These are phyloP conservation scores for Sclerospora graminicola DNA, from an alignment of 352 stramenopile genomes.

Conservation along the genomic window DNA sequence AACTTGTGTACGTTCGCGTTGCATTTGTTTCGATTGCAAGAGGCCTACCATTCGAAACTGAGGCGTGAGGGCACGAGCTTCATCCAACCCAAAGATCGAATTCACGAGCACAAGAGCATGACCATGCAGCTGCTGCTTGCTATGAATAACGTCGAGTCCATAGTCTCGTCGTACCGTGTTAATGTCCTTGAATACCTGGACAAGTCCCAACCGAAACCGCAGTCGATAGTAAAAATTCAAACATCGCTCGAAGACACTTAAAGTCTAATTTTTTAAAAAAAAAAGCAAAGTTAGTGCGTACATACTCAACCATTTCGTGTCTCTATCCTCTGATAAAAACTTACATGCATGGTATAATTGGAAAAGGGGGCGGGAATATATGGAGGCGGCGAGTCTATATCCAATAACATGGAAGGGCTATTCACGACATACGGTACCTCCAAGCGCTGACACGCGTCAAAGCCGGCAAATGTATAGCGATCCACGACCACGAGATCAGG, in stretches of 20 bases:
- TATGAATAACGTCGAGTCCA: constrained; percentile 33
- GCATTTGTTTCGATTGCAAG: constrained; percentile 28
- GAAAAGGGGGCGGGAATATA: constrained; percentile 79
- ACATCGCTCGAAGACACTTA: constrained; percentile 67
- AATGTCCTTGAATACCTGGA: constrained; percentile 54
- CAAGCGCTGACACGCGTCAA: constrained; percentile 54
- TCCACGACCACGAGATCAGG: constrained; percentile 67
- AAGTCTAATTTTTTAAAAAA: constrained; percentile 25
- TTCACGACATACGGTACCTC: constrained; percentile 74
- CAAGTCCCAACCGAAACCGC: constrained; percentile 53
- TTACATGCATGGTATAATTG: constrained; percentile 68
- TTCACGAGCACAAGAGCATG: constrained; percentile 68
- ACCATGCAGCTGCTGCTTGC: constrained; percentile 45
- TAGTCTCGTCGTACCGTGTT: constrained; percentile 45
- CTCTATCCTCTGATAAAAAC: background rate
- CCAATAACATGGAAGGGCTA: constrained; percentile 66
- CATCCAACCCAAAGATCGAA: constrained; percentile 76
- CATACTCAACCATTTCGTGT: background rate
- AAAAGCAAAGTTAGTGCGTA: constrained; percentile 6
- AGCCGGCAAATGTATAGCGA: constrained; percentile 72
- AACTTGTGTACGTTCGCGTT: constrained; percentile 10
- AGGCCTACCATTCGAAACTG: constrained; percentile 72
- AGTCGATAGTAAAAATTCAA: constrained; percentile 70
- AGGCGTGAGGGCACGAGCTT: constrained; percentile 57
- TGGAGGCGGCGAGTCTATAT: constrained; percentile 75